Base-by-base conservation (phyloP, 2,329 filamentous ascomycete species). In the Talaromyces funiculosus region DNA sequence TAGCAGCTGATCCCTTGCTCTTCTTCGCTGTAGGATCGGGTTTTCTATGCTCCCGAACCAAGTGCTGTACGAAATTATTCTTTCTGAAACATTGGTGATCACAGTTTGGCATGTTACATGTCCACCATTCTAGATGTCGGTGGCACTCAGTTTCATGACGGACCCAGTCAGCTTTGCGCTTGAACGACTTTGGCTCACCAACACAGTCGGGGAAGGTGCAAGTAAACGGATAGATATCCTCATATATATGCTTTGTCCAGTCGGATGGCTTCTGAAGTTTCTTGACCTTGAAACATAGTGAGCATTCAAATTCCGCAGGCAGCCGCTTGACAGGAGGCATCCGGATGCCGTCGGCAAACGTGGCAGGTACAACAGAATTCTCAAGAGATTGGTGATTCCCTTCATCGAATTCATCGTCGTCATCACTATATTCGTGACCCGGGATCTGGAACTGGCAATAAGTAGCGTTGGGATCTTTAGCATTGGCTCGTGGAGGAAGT, bases 181-280 rank as follows among this genome's bases (percentile, higher is more conserved):
- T 96, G 80, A 96, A 97, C 37, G 90, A 92, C 74, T 95, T 96
- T 18, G 90, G 86, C 53, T 96, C 91, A 8, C 84, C 83, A n/a
- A 35, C 33, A 71, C 92, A 96, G 55, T 85, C 82, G 2, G 89
- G 86, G 78, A 93, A 96, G 0, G 92, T 96, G 75, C 92, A 97
- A 3, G 90, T 95, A 67, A 96, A 96, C 0, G 92, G 92, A 71
- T 94, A 90, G 0, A 96, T 86, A 71, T 97, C 92, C 74, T 96
- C 92, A 67, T 96, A 90, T 0, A 97, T 90, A 69, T 97, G 92
- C 72, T 97, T 96, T 1, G 92, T 96, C 92, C 92, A 97, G 74
- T 97, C 92, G 0, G 92, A 96, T 16, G 92, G 92, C 73, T 96
- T 96, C 67, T 87, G 85, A 67, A 94, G 92, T 68, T 86, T 90